Evolutionary conservation across 306 rosid genomes (phyloP).

Genomic region (Rosa persica): DNA sequence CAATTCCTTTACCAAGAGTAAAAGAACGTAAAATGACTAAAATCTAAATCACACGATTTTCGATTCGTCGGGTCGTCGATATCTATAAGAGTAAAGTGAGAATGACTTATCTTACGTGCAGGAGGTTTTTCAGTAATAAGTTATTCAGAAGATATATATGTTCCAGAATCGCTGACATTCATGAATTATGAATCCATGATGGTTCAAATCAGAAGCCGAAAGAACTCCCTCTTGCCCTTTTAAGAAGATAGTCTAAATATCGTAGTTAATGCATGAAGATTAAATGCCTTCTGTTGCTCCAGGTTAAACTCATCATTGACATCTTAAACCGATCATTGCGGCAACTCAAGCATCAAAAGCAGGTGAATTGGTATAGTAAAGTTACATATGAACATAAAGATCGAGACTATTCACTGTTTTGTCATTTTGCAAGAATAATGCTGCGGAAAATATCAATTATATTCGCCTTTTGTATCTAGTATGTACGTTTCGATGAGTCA

Average conservation of each 20-base stretch:
- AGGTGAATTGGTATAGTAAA: no score
- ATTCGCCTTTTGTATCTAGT: no score
- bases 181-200: no score
- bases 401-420: background rate
- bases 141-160: no score
- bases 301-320: background rate
- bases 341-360: background rate
- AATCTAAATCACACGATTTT: constrained; percentile 11
- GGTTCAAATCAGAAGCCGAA: no score
- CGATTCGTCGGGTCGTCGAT: background rate
- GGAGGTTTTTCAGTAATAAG: background rate
- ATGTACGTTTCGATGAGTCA: no score
- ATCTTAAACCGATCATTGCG: background rate
- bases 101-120: constrained; percentile 19
- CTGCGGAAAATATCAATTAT: background rate
- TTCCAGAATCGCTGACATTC: no score
- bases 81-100: constrained; percentile 11
- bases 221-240: no score
- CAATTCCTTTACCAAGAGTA: background rate
- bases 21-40: background rate
- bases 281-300: background rate
- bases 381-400: background rate
- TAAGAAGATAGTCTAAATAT: no score
- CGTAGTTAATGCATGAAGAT: no score
- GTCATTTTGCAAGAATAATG: background rate